Percentiles rank a stretch among this genome's conserved stretches.
Conservation (phyloP, 352 stramenopile genomes). For the Pythium biforme region DNA sequence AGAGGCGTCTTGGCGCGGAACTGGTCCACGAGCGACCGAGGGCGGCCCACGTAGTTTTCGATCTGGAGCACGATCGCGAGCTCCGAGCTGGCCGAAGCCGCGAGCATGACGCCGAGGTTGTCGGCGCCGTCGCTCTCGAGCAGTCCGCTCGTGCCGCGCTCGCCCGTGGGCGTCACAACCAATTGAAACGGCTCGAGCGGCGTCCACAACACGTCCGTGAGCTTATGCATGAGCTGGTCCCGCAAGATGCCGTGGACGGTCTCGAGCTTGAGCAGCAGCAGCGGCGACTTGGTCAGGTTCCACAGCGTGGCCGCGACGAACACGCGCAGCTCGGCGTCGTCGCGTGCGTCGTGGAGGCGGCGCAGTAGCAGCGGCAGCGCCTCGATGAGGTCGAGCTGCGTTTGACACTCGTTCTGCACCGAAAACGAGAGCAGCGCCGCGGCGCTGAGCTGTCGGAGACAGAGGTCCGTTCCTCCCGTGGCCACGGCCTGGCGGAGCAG, state of each 20-base stretch:
- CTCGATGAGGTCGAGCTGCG: conserved; percentile 57
- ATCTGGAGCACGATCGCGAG: conserved; percentile 51
- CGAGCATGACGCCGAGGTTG: conserved; percentile 59
- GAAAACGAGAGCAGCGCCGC: conserved; percentile 65
- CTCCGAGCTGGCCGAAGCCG: conserved; percentile 42
- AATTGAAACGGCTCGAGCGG: conserved; percentile 53
- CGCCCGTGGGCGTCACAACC: conserved; percentile 35
- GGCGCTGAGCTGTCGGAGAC: conserved; percentile 43
- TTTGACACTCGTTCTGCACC: conserved; percentile 65
- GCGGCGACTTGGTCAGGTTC: conserved; percentile 68
- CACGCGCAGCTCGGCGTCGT: conserved; percentile 43
- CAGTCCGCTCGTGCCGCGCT: conserved; percentile 42
- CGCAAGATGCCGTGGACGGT: conserved; percentile 66
- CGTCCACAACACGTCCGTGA: conserved; percentile 53
- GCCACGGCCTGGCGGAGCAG: conserved; percentile 38
- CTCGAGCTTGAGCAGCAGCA: conserved; percentile 71
- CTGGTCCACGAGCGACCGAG: conserved; percentile 43
- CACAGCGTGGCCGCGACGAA: conserved; percentile 57
- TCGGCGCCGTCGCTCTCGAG: conserved; percentile 54
- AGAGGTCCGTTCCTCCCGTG: conserved; percentile 14
- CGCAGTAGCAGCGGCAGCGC: conserved; percentile 45
- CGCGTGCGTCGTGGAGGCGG: conserved; percentile 34
- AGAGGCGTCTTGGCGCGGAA: conserved; percentile 33
- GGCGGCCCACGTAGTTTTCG: conserved; percentile 52
- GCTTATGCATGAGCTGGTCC: conserved; percentile 45